Base-by-base conservation (phyloP, 2,329 filamentous ascomycete genomes). In the Microdochium bolleyi region DNA sequence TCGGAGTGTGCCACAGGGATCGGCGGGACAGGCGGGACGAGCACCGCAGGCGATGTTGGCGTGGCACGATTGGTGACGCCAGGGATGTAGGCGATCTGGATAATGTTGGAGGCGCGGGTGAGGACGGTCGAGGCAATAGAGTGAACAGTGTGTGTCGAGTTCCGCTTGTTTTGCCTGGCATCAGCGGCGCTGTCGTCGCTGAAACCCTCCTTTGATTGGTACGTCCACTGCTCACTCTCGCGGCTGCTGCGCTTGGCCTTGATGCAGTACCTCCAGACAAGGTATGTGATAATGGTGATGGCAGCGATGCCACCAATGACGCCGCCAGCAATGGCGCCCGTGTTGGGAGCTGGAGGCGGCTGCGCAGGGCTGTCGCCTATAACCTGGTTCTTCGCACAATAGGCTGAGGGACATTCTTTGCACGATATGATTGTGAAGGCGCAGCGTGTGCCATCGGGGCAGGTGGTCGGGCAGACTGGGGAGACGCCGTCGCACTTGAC, bases 61-160 rank as follows among this genome's bases (percentile, higher is more conserved):
- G 86, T 85, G 13, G 92, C 91, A 60, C 92, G 83, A 72, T 96
- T 96, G 55, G 90, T 96, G 62, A 97, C 92, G 55, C 94, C 94
- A 14, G 94, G 94, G 59, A 99, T 97, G 70, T 97, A 99, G 53
- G 94, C 94, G 70, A 99, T 99, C 72, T 97, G 94, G 63, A 99
- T 99, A 67, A 99, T 92, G 74, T 99, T 99, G 64, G 94, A 97
- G 49, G 94, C 94, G 56, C 94, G 85, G 19, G 94, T 97, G 55
- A 96, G 81, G 54, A 97, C 91, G 24, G 92, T 97, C 10, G 92
- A 96, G 16, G 94, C 94, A 65, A 99, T 90, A 13, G 92, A 97
- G 63, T 87, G 82, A 52, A 92, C 86, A n/a, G 89, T 89, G 66
- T 94, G 84, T 48, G 89, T 88, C 11, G 92, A 94, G 52, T 87